Conservation (phyloP, 1,284 basidiomycete genomes). For the Coriolopsis trogii region DNA sequence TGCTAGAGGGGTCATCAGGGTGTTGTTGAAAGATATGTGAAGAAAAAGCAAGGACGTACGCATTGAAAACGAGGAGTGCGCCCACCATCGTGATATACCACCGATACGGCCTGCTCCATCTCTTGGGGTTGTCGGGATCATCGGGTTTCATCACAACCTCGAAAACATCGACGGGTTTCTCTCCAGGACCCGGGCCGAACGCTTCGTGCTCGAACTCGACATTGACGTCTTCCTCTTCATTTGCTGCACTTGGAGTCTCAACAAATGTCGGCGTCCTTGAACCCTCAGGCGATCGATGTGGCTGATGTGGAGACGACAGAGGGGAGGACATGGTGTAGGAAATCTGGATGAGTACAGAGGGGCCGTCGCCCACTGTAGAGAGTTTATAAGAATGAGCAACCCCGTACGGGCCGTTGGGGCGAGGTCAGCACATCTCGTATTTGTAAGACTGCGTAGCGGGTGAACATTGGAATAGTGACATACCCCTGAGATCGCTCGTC, state of each 20-base stretch:
- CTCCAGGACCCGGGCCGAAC: constrained; percentile 29
- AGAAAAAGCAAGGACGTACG: constrained; percentile 39
- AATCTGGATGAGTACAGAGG: not conserved
- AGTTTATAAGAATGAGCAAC: too few relatives aligned
- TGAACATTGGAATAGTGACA: too few relatives aligned
- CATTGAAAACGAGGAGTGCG: constrained; percentile 72
- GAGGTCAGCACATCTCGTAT: too few relatives aligned
- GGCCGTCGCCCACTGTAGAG: too few relatives aligned
- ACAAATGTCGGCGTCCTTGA: constrained; percentile 22
- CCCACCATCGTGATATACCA: constrained; percentile 68
- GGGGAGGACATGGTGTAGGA: not conserved
- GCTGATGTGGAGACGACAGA: not conserved
- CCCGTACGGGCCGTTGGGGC: too few relatives aligned
- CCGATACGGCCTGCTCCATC: constrained; percentile 56
- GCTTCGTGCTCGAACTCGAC: constrained; percentile 29
- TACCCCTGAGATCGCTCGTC: too few relatives aligned
- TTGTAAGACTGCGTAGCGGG: too few relatives aligned
- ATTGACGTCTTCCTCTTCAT: constrained; percentile 31
- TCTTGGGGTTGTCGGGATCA: constrained; percentile 54
- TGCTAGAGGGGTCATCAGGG: constrained; percentile 36
- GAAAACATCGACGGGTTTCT: constrained; percentile 38
- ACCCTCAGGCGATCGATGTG: not conserved
- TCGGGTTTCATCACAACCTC: constrained; percentile 43
- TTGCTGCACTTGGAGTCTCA: not conserved
- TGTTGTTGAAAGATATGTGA: not conserved